A percentile compares a stretch with the other conserved stretches of the same genome.
Conservation (phyloP, 208 protist genomes). For the Phytomonas francai region DNA sequence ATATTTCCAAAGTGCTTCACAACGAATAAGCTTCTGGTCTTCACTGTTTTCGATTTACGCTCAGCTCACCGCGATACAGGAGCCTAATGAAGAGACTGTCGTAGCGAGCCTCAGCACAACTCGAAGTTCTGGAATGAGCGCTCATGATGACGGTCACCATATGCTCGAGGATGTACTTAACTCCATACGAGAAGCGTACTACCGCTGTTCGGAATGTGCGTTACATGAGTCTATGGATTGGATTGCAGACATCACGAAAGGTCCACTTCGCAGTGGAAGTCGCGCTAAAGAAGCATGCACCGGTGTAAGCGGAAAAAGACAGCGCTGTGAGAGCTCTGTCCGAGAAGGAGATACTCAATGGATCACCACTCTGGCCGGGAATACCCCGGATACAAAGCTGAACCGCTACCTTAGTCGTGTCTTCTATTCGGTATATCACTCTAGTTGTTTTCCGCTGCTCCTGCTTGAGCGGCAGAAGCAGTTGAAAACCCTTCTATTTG, state of each 20-base stretch:
- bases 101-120: neutral
- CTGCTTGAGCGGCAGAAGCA: constrained; percentile 35
- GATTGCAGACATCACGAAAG: neutral
- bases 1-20: neutral
- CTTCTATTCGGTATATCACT: constrained; percentile 47
- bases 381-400: neutral
- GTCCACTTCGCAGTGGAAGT: neutral
- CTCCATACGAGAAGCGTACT: neutral
- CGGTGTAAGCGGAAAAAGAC: neutral
- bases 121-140: neutral
- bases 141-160: neutral
- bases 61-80: neutral
- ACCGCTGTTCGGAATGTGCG: neutral
- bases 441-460: constrained; percentile 55
- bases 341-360: neutral
- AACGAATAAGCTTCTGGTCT: neutral
- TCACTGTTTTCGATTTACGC: neutral
- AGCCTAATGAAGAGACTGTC: neutral
- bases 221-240: neutral
- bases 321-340: neutral
- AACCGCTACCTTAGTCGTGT: constrained; percentile 12
- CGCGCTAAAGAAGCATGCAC: neutral
- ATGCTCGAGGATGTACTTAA: neutral
- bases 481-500: constrained; percentile 26
- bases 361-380: neutral